A percentile compares a stretch with the other conserved stretches of the same genome.
These are phyloP conservation scores for Penstemon davidsonii DNA, from an alignment of 257 asterid species.

Conservation along the genomic window DNA sequence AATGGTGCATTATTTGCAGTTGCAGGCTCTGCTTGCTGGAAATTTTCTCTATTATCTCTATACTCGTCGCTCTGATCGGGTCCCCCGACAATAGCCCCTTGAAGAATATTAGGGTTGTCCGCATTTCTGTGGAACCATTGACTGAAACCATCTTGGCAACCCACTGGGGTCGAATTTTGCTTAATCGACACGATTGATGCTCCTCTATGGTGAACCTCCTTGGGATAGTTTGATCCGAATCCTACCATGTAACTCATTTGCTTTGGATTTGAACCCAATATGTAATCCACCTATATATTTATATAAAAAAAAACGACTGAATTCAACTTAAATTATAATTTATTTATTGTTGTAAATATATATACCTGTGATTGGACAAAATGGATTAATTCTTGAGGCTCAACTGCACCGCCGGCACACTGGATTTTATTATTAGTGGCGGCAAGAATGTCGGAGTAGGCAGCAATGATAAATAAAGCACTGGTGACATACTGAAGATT, in stretches of 20 bases:
- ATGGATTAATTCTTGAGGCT: constrained; percentile 28
- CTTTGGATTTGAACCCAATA: constrained; percentile 56
- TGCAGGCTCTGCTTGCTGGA: constrained; percentile 54
- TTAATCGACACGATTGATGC: constrained; percentile 64
- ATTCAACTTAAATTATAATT: neutral
- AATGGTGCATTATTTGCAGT: constrained; percentile 53
- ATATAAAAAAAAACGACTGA: neutral
- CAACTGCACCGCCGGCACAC: constrained; percentile 37
- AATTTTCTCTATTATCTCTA: constrained; percentile 42
- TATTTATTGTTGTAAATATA: neutral
- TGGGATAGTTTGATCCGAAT: constrained; percentile 56
- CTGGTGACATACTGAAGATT: constrained; percentile 63
- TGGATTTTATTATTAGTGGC: constrained; percentile 23
- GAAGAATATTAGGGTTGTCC: constrained; percentile 55
- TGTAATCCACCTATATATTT: constrained; percentile 48
- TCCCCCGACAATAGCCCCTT: constrained; percentile 73
- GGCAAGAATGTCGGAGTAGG: constrained; percentile 44
- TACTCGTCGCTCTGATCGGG: constrained; percentile 46
- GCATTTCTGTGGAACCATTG: constrained; percentile 44
- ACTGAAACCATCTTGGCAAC: constrained; percentile 45
- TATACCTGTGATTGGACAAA: constrained; percentile 50
- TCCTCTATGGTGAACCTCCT: constrained; percentile 58
- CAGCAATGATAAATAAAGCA: constrained; percentile 40
- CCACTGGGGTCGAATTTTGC: constrained; percentile 27
- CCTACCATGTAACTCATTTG: constrained; percentile 70